phyloP scores from a whole-genome alignment of 129 eudicot genomes.

The Centella asiatica region DNA sequence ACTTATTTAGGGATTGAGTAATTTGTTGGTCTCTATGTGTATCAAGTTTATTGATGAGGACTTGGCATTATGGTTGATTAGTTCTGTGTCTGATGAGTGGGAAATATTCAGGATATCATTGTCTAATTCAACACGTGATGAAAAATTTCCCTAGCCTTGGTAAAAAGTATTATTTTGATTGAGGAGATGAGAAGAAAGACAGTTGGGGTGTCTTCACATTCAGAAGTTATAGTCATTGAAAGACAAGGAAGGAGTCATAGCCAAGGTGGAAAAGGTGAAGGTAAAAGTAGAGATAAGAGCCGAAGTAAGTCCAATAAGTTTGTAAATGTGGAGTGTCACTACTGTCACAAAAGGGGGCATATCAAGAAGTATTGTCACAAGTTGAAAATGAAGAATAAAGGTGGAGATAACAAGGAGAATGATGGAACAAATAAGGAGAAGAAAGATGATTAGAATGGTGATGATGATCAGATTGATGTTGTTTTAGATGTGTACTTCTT shows the following conservation, averaged over 20 bases:
- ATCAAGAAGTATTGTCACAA: background rate
- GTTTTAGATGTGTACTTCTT: too few relatives aligned
- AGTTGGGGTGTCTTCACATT: background rate
- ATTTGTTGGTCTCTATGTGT: slow-evolving; percentile 5
- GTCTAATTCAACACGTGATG: background rate
- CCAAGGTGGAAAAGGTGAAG: background rate
- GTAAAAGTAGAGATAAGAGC: background rate
- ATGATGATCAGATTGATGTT: too few relatives aligned
- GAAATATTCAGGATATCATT: background rate
- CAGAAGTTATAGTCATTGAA: background rate
- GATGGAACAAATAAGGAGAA: too few relatives aligned
- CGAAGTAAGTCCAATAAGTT: background rate
- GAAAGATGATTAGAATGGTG: background rate
- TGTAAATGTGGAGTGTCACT: background rate
- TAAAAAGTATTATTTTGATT: background rate
- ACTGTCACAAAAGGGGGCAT: background rate
- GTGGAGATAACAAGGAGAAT: too few relatives aligned
- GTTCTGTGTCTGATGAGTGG: slow-evolving; percentile 2
- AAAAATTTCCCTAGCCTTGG: background rate
- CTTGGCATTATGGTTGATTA: slow-evolving; percentile 2
- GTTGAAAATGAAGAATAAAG: background rate
- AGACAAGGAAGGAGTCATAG: background rate
- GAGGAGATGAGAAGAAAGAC: slow-evolving; percentile 4
- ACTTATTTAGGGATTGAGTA: background rate
- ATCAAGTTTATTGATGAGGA: slow-evolving; percentile 18